Percentiles rank a stretch among this genome's conserved stretches.
phyloP scores from a whole-genome alignment of 148 eudicot genomes.

The Vaccinium vitisidaea region DNA sequence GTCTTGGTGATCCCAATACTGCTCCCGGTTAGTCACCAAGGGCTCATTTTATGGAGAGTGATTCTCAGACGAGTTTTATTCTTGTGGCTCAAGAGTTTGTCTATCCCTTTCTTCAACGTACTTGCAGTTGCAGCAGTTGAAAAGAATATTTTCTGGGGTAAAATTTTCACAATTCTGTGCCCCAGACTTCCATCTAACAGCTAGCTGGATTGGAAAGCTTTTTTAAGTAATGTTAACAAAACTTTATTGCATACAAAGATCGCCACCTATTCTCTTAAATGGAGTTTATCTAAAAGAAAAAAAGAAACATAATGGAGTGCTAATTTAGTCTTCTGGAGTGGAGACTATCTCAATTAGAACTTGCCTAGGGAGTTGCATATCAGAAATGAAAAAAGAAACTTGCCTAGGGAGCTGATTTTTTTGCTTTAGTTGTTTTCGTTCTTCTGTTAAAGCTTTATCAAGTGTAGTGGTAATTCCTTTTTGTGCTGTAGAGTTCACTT shows the following conservation, averaged over 20 bases:
- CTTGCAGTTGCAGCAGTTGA: background rate
- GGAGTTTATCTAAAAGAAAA: background rate
- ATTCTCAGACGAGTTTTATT: background rate
- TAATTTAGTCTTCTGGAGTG: background rate
- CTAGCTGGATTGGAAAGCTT: background rate
- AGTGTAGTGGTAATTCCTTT: background rate
- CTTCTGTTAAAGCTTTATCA: background rate
- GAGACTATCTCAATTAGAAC: background rate
- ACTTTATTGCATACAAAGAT: background rate
- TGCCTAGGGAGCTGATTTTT: background rate
- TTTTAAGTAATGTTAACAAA: background rate
- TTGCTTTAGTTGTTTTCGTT: background rate
- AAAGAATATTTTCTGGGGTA: background rate
- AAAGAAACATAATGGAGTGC: background rate
- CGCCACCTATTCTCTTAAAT: background rate
- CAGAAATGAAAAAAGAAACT: background rate
- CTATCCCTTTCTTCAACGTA: background rate
- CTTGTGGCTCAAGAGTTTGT: background rate
- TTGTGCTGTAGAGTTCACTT: background rate
- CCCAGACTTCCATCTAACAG: background rate
- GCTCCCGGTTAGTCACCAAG: background rate
- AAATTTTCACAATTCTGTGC: background rate
- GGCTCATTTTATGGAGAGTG: background rate
- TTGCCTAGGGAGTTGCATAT: background rate
- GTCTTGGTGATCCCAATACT: background rate